These are phyloP conservation scores for Mortierella sp. DNA, from an alignment of 371 early-diverging fungal genomes.

Conservation along the genomic window DNA sequence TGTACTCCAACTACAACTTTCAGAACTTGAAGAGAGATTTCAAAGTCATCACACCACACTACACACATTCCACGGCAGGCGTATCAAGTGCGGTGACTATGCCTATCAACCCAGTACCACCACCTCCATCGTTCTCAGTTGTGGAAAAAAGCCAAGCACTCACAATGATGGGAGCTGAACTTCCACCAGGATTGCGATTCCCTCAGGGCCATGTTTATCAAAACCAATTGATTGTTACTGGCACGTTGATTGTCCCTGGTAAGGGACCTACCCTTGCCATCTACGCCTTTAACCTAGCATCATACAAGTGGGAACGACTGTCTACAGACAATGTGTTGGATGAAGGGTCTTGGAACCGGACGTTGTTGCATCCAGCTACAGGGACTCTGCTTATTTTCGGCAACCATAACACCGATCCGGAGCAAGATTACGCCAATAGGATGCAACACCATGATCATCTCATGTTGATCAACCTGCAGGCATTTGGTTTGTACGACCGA, in stretches of 20 bases:
- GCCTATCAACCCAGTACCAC: slow-evolving; percentile 37
- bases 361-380: slow-evolving; percentile 59
- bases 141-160: slow-evolving; percentile 41
- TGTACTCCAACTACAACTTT: slow-evolving; percentile 71
- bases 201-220: slow-evolving; percentile 58
- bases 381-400: slow-evolving; percentile 64
- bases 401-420: slow-evolving; percentile 56
- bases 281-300: slow-evolving; percentile 58
- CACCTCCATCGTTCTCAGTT: slow-evolving; percentile 38
- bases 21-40: slow-evolving; percentile 57
- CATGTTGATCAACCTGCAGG: slow-evolving; percentile 59
- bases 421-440: slow-evolving; percentile 61
- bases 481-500: slow-evolving; percentile 57
- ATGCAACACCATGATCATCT: slow-evolving; percentile 61
- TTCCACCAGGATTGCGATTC: slow-evolving; percentile 51
- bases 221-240: slow-evolving; percentile 59
- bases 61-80: slow-evolving; percentile 14
- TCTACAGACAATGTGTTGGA: slow-evolving; percentile 54
- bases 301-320: slow-evolving; percentile 56
- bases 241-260: slow-evolving; percentile 59
- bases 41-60: slow-evolving; percentile 42
- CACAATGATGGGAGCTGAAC: slow-evolving; percentile 47
- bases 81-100: slow-evolving; percentile 39
- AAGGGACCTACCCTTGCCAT: slow-evolving; percentile 57
- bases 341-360: slow-evolving; percentile 64